Evolutionary conservation across 257 asterid genomes (phyloP).

Genomic region (Ajuga chamaepitys): DNA sequence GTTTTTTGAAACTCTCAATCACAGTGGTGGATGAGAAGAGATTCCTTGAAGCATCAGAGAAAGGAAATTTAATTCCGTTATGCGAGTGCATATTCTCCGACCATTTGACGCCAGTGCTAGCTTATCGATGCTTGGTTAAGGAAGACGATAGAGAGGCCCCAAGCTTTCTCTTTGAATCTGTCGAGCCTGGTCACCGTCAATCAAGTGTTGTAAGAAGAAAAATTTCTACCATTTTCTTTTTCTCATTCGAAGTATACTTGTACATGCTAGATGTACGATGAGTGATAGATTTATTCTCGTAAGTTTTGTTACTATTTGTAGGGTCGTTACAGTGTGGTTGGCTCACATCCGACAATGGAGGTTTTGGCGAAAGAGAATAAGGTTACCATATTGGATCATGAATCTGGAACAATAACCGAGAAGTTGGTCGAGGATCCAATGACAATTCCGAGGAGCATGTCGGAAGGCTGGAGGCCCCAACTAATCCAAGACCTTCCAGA

Average conservation of each 20-base stretch:
- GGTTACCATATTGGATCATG: slow-evolving; percentile 67
- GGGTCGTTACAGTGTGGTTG: slow-evolving; percentile 94
- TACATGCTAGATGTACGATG: not conserved
- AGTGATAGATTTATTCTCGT: not conserved
- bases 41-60: slow-evolving; percentile 54
- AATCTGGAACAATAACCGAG: slow-evolving; percentile 33
- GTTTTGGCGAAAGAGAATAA: slow-evolving; percentile 66
- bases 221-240: not conserved
- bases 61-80: slow-evolving; percentile 68
- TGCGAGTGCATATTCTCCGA: slow-evolving; percentile 75
- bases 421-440: slow-evolving; percentile 64
- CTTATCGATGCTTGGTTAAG: slow-evolving; percentile 86
- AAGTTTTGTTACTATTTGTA: slow-evolving; percentile 12
- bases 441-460: slow-evolving; percentile 54
- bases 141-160: slow-evolving; percentile 92
- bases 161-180: slow-evolving; percentile 86
- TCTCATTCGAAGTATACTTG: not conserved
- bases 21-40: slow-evolving; percentile 52
- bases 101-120: slow-evolving; percentile 87
- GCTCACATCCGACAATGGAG: slow-evolving; percentile 80
- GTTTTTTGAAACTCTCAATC: not conserved
- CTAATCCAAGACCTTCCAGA: slow-evolving; percentile 66
- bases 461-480: slow-evolving; percentile 72
- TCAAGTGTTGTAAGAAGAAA: slow-evolving; percentile 55
- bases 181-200: slow-evolving; percentile 59